Evolutionary conservation across 129 eudicot species (phyloP), one percentile per base, ranked within the genome.

Genomic region (Mikania micrantha): DNA sequence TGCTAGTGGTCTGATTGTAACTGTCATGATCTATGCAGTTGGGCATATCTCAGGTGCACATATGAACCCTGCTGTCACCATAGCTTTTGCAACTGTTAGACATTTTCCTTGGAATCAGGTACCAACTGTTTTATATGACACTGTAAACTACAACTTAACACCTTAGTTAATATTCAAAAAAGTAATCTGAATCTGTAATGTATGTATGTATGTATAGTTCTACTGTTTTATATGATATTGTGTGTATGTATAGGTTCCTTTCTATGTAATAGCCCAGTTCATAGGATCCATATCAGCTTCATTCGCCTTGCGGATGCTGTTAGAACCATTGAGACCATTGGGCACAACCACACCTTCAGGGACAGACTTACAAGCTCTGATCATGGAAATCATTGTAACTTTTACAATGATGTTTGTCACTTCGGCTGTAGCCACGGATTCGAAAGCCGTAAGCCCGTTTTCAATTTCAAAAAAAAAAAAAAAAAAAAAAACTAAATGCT

Each of bases 51-150:
- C 97, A 3, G 95, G 95, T 70, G 97, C 96, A 12, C 97, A 91
- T 50, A 87, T 91, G 92, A 91, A 91, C 85, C 97, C 97, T 1
- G 97, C 97, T 20, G 97, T 91, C 72, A 91, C 97, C n/a, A 56
- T 85, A 0, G 97, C 97, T 68, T 87, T 91, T 60, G 94, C 90
- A 9, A 77, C 86, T 60, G 73, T 63, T 31, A 44, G 88, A 3
- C 97, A 85, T 75, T 88, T 91, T 15, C 94, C 90, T 1, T 81
- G 93, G 97, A 73, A 61, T 1, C 90, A 83, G 84, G 97, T 91
- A 74, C 25, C 11, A 2, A n/a, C 19, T 36, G n/a, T n/a, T n/a
- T 9, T 4, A 10, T 10, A 31, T 57, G 16, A n/a, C 21, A 3
- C 12, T 67, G 13, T 9, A 67, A 20, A 60, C 20, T 9, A 67